These are phyloP conservation scores for Penicillium sp. DNA, from an alignment of 2,329 filamentous ascomycete genomes.

Conservation along the genomic window DNA sequence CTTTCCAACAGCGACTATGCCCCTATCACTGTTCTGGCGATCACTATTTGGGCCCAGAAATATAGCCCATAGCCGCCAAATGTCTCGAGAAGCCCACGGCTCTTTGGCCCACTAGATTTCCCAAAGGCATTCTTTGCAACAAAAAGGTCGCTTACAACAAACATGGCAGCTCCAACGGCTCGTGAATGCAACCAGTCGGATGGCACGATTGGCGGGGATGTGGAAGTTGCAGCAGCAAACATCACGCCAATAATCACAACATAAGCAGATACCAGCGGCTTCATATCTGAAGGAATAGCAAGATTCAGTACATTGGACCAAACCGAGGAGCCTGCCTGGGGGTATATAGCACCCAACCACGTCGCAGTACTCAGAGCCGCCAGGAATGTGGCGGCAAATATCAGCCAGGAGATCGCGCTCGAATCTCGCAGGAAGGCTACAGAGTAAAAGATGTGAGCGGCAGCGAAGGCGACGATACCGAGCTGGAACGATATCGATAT, in stretches of 20 bases:
- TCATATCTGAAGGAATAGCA: conserved; percentile 26
- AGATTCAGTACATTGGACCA: conserved; percentile 27
- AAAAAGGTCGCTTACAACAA: conserved; percentile 34
- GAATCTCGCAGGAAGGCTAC: conserved; percentile 27
- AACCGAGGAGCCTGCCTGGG: conserved; percentile 10
- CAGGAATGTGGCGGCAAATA: conserved; percentile 20
- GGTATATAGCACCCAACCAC: conserved; percentile 31
- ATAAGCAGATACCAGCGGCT: conserved; percentile 26
- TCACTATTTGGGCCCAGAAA: conserved; percentile 33
- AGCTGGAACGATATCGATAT: conserved; percentile 31
- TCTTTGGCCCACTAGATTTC: conserved; percentile 4
- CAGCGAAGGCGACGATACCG: conserved; percentile 31
- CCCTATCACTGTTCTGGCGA: conserved; percentile 20
- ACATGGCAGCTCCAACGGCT: conserved; percentile 31
- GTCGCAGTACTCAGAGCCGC: conserved; percentile 22
- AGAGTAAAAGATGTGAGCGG: conserved; percentile 32
- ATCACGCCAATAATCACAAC: conserved; percentile 30
- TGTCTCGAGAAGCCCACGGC: conserved; percentile 17
- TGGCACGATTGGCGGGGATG: conserved; percentile 10
- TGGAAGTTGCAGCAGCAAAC: conserved; percentile 29
- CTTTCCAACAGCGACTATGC: too few species aligned
- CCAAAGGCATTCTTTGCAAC: conserved; percentile 34
- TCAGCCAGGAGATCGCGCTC: conserved; percentile 7
- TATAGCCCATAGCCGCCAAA: conserved; percentile 28
- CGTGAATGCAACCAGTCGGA: conserved; percentile 21